Percentiles rank a stretch among this genome's conserved stretches.
Conservation (phyloP, 805 yeast genomes). For the Wickerhamiella hasegawae region DNA sequence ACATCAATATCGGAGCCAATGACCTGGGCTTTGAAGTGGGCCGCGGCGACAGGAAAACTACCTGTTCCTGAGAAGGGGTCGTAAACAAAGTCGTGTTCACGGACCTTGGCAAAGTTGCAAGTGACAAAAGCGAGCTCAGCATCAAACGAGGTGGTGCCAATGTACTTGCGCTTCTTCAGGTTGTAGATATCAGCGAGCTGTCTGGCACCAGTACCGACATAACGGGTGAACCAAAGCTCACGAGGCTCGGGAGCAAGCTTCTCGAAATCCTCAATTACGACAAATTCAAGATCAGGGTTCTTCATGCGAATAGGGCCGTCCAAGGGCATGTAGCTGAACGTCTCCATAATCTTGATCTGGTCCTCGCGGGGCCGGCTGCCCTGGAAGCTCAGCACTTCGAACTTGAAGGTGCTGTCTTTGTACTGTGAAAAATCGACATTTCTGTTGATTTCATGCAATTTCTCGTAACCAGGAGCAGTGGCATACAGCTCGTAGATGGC, state of each 20-base stretch:
- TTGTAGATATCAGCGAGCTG: constrained; percentile 65
- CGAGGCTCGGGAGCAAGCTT: constrained; percentile 34
- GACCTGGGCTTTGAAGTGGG: constrained; percentile 63
- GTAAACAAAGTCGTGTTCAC: constrained; percentile 48
- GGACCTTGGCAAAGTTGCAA: constrained; percentile 71
- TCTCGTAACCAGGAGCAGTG: constrained; percentile 36
- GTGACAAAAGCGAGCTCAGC: constrained; percentile 81
- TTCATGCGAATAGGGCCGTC: constrained; percentile 69
- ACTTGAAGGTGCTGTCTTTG: constrained; percentile 46
- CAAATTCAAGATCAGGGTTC: constrained; percentile 52
- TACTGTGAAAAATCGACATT: constrained; percentile 23
- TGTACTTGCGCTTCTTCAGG: constrained; percentile 64
- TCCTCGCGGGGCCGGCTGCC: constrained; percentile 41
- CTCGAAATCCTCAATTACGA: constrained; percentile 60
- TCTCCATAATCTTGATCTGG: constrained; percentile 49
- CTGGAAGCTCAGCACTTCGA: constrained; percentile 63
- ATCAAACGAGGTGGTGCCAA: constrained; percentile 94
- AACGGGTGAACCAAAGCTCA: constrained; percentile 59
- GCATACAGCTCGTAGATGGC: constrained; percentile 84
- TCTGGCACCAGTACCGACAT: constrained; percentile 47
- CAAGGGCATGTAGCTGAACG: constrained; percentile 53
- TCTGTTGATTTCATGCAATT: constrained; percentile 39
- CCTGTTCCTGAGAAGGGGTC: constrained; percentile 98
- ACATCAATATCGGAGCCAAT: constrained; percentile 88
- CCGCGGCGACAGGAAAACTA: constrained; percentile 78